A percentile compares a stretch with the other conserved stretches of the same genome.
These are phyloP conservation scores for Colletotrichum euphorbiae DNA, from an alignment of 2,329 filamentous ascomycete species.

Conservation along the genomic window DNA sequence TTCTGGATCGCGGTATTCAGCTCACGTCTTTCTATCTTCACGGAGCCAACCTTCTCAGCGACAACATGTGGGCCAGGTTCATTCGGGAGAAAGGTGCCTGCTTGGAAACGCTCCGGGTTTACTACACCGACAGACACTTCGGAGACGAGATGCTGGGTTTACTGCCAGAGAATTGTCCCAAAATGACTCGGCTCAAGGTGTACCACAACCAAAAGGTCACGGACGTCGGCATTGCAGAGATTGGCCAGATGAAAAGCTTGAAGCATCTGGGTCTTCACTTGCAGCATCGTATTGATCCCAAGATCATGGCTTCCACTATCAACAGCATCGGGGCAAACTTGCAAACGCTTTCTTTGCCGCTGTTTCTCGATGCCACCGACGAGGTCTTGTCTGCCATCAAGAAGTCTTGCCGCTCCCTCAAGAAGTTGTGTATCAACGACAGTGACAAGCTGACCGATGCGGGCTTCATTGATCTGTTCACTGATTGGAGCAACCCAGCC, in stretches of 20 bases:
- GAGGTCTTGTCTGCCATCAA: conserved; percentile 78
- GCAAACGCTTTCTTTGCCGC: conserved; percentile 81
- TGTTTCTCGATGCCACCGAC: conserved; percentile 75
- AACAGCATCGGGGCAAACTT: conserved; percentile 72
- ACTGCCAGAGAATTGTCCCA: conserved; percentile 74
- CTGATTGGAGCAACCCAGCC: conserved; percentile 78
- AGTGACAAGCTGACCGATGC: conserved; percentile 81
- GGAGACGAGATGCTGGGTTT: conserved; percentile 74
- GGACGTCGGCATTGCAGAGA: conserved; percentile 71
- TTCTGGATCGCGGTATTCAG: conserved; percentile 76
- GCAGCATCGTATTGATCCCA: conserved; percentile 65
- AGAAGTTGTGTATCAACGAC: conserved; percentile 84
- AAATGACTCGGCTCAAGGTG: conserved; percentile 81
- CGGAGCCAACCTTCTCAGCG: conserved; percentile 84
- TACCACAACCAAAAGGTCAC: conserved; percentile 82
- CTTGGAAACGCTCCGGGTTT: conserved; percentile 79
- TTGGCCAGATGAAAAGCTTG: conserved; percentile 72
- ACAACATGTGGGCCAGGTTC: conserved; percentile 78
- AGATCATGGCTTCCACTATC: conserved; percentile 71
- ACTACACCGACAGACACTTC: conserved; percentile 86
- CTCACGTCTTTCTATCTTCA: conserved; percentile 83
- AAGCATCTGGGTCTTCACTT: conserved; percentile 82
- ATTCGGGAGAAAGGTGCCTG: conserved; percentile 73
- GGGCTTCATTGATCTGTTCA: conserved; percentile 80
- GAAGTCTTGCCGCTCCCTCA: conserved; percentile 72